Evolutionary conservation across 352 stramenopile genomes (phyloP).

Genomic region (Phytophthora sp.): DNA sequence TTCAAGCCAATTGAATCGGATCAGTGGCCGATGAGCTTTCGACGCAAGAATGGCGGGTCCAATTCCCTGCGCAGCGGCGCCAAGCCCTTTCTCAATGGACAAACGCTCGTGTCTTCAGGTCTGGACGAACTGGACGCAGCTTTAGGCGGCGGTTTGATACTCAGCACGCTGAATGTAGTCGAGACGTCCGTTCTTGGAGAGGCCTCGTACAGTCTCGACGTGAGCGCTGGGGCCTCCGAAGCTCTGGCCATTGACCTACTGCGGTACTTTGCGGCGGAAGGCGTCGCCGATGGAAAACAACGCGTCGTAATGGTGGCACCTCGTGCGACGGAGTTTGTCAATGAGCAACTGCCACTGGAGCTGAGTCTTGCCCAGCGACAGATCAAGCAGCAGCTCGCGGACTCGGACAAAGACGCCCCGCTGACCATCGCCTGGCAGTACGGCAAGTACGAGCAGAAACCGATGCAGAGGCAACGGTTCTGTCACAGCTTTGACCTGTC

Average conservation of each 20-base stretch:
- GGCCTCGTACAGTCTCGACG: slow-evolving; percentile 2
- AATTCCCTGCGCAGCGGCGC: slow-evolving; percentile 20
- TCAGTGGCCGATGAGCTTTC: slow-evolving; percentile 22
- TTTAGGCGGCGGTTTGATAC: slow-evolving; percentile 59
- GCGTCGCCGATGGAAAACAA: slow-evolving; percentile 49
- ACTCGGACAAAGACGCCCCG: slow-evolving; percentile 14
- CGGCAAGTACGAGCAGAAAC: slow-evolving; percentile 53
- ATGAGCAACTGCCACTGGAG: slow-evolving; percentile 57
- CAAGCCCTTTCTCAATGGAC: slow-evolving; percentile 75
- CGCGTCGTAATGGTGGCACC: slow-evolving; percentile 43
- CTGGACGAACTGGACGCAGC: slow-evolving; percentile 59
- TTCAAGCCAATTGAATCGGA: too few species aligned
- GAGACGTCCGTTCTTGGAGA: slow-evolving; percentile 35
- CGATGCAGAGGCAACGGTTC: slow-evolving; percentile 44
- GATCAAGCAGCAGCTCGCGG: slow-evolving; percentile 58
- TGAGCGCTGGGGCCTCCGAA: slow-evolving; percentile 24
- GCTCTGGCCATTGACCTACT: slow-evolving; percentile 57
- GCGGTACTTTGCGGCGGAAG: slow-evolving; percentile 72
- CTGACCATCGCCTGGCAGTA: slow-evolving; percentile 85
- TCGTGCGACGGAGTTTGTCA: slow-evolving; percentile 46
- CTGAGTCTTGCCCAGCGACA: slow-evolving; percentile 73
- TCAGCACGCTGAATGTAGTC: slow-evolving; percentile 58
- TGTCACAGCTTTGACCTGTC: slow-evolving; percentile 83
- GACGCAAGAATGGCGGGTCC: background rate
- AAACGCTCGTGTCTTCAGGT: slow-evolving; percentile 63